These are phyloP conservation scores for Chenopodium formosanum DNA, from an alignment of 148 eudicot genomes.

Conservation along the genomic window DNA sequence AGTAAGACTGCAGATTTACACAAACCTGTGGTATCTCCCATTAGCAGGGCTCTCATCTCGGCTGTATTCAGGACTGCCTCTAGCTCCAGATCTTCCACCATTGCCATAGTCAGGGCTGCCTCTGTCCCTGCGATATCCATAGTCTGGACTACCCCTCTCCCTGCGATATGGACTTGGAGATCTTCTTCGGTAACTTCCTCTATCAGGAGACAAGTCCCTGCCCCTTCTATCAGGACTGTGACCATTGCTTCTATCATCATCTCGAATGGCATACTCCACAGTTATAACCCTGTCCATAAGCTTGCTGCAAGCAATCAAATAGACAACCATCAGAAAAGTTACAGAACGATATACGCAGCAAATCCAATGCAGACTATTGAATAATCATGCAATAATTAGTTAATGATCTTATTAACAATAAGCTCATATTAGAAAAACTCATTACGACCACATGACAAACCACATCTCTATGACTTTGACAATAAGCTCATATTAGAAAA, in stretches of 20 bases:
- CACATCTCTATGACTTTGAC: neutral
- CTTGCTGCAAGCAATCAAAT: conserved; percentile 49
- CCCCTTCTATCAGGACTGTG: conserved; percentile 61
- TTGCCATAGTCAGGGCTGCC: conserved; percentile 75
- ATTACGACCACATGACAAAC: neutral
- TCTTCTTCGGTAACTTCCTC: conserved; percentile 47
- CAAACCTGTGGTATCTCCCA: conserved; percentile 29
- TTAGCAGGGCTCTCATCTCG: conserved; percentile 48
- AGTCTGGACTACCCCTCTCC: conserved; percentile 59
- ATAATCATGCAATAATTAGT: neutral
- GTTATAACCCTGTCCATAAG: conserved; percentile 76
- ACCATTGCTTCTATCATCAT: conserved; percentile 59
- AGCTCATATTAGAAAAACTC: neutral
- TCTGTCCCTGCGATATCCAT: conserved; percentile 40
- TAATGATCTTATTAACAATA: neutral
- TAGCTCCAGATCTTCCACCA: conserved; percentile 43
- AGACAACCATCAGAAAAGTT: conserved; percentile 13
- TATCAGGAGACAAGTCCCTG: conserved; percentile 49
- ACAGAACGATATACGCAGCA: neutral
- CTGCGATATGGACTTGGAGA: conserved; percentile 62
- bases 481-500: too few relatives aligned
- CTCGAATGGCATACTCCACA: conserved; percentile 75
- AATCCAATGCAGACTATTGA: neutral
- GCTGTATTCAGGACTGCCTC: conserved; percentile 51
- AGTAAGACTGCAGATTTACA: neutral